Base-by-base conservation (phyloP, 768 basidiomycete species). In the Chalciporus piperatus region DNA sequence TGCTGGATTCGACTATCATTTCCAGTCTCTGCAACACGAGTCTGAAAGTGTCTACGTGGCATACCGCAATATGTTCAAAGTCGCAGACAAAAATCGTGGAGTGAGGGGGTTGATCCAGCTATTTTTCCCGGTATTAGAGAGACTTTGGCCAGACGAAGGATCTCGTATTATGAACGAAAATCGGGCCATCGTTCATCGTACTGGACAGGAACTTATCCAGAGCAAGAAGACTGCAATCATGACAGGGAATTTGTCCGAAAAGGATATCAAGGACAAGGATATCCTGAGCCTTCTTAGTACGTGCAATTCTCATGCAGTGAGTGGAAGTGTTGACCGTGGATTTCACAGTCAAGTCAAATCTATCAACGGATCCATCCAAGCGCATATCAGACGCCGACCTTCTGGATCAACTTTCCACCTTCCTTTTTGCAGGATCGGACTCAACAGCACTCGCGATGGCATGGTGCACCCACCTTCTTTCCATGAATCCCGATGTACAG, bases 391-490 rank as follows among this genome's bases (percentile, higher is more conserved):
- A 87, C 54, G 62, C 74, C 25, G 83, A 84, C 44, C 68, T 85
- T n/a, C 69, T 83, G 8, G 79, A 81, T 54, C 82, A 84, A 63
- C 78, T 84, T 57, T 77, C 78, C n/a, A 82, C 83, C 27, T 79
- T 86, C 65, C 72, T 86, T 50, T 78, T 84, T 38, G 82, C 78
- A 3, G 85, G 85, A 12, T 80, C 84, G 22, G 83, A 85, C 59
- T 76, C 82, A 3, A 79, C 80, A 27, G 72, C 80, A 6, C 70
- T 83, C 8, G 76, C 80, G 17, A 68, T 85, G 22, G 70, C 81
- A 6, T 87, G 82, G 80, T 78, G 77, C 48, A 66, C 85, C 1
- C 76, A 82, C 62, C 67, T 74, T 49, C 77, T 89, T 28, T 72
- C 83, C 9, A 67, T 70, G n/a, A 61, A 82, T 54, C 77, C 79